A percentile compares a stretch with the other conserved stretches of the same genome.
Conservation (phyloP, 176 grass and related monocot species). For the Otatea glauca region DNA sequence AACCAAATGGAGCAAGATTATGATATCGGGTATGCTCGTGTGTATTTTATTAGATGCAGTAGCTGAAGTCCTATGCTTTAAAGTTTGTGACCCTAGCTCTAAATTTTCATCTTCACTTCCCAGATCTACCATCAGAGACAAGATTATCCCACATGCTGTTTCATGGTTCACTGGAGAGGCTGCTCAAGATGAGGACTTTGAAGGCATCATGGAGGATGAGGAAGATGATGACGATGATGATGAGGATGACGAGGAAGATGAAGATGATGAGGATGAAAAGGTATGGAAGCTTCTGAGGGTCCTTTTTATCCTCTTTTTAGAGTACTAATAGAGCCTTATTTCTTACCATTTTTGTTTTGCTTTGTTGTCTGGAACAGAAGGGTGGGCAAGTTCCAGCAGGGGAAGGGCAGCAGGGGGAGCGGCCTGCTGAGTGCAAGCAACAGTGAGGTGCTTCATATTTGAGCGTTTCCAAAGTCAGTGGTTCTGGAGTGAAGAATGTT, state of each 20-base stretch:
- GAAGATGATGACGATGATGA: constrained; percentile 56
- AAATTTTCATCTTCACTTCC: constrained; percentile 12
- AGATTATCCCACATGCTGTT: constrained; percentile 94
- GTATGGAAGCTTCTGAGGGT: neutral
- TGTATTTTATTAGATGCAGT: neutral
- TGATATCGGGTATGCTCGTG: constrained; percentile 73
- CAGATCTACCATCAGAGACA: constrained; percentile 94
- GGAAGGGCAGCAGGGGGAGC: constrained; percentile 74
- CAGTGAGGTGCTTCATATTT: constrained; percentile 52
- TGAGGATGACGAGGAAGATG: constrained; percentile 7
- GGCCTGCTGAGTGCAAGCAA: constrained; percentile 88
- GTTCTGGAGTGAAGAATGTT: constrained; percentile 37
- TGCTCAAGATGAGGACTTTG: constrained; percentile 71
- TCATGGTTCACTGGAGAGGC: constrained; percentile 95
- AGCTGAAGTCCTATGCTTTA: neutral
- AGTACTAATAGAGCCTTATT: neutral
- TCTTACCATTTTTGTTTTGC: neutral
- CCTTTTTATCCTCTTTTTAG: neutral
- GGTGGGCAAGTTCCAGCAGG: constrained; percentile 42
- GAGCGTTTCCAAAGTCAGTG: constrained; percentile 24
- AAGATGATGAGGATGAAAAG: constrained; percentile 56
- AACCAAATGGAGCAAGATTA: constrained; percentile 98
- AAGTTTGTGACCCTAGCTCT: neutral
- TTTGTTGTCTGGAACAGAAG: constrained; percentile 57
- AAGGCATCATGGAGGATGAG: constrained; percentile 70